phyloP scores from a whole-genome alignment of 2,329 filamentous ascomycete species.

The Cyphellophora europaea region DNA sequence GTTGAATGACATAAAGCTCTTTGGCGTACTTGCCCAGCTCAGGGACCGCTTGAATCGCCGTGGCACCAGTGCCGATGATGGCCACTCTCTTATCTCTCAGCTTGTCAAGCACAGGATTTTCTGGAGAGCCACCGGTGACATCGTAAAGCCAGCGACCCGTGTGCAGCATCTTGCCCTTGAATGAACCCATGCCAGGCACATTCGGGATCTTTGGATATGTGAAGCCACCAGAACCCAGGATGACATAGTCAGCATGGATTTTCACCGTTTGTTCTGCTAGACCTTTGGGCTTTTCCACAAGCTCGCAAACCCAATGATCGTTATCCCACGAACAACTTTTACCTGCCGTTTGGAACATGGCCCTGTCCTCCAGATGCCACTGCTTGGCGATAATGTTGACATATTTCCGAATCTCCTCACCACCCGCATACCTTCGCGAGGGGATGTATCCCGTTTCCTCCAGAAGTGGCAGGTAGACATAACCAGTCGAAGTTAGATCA shows the following conservation, averaged over 20 bases:
- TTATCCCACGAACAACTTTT: constrained; percentile 6
- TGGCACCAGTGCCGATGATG: constrained; percentile 13
- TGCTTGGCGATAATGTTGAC: constrained; percentile 3
- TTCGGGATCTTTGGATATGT: constrained; percentile 38
- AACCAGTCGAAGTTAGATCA: too few relatives aligned
- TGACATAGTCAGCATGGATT: constrained; percentile 29
- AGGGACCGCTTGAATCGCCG: constrained; percentile 10
- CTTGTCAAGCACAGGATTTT: constrained; percentile 28
- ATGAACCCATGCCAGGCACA: constrained; percentile 16
- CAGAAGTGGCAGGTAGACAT: constrained; percentile 13
- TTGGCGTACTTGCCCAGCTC: constrained; percentile 28
- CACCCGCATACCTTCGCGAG: constrained; percentile 6
- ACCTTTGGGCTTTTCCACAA: constrained; percentile 16
- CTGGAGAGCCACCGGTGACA: constrained; percentile 26
- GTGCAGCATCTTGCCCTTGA: constrained; percentile 20
- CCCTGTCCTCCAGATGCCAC: constrained; percentile 4
- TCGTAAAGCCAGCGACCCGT: constrained; percentile 27
- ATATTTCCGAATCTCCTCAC: constrained; percentile 5
- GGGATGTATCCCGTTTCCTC: constrained; percentile 11
- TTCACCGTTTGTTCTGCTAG: constrained; percentile 15
- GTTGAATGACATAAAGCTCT: constrained; percentile 24
- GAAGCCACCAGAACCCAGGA: constrained; percentile 34
- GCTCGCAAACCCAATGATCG: constrained; percentile 22
- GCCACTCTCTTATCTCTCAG: constrained; percentile 9
- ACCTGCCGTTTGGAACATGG: constrained; percentile 9